Evolutionary conservation across 768 basidiomycete genomes (phyloP).

Genomic region (Mycena rosella): DNA sequence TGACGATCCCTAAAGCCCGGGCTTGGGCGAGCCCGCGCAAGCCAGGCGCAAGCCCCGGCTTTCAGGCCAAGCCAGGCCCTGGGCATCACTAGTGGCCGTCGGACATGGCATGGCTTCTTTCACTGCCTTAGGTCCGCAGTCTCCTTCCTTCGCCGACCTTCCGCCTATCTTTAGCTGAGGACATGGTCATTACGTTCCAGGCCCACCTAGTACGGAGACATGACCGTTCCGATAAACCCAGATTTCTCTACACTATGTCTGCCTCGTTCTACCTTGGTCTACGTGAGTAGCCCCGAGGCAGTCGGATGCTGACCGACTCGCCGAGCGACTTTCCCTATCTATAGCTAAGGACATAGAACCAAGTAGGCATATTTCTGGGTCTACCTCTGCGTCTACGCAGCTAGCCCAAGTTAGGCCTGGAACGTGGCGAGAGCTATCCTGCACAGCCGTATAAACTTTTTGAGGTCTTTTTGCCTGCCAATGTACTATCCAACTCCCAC

Average conservation of each 20-base stretch:
- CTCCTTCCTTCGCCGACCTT: slow-evolving; percentile 15
- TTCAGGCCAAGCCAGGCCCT: slow-evolving; percentile 7
- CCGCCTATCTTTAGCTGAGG: slow-evolving; percentile 17
- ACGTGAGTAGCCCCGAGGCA: slow-evolving; percentile 1
- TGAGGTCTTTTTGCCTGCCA: slow-evolving; percentile 3
- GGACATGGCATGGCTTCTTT: slow-evolving; percentile 5
- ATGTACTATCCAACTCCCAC: slow-evolving; percentile 20
- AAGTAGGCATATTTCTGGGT: slow-evolving; percentile 17
- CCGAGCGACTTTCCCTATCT: slow-evolving; percentile 14
- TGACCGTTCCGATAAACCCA: slow-evolving; percentile 16
- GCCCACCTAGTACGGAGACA: slow-evolving; percentile 14
- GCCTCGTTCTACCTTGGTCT: slow-evolving; percentile 17
- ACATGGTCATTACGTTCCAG: slow-evolving; percentile 16
- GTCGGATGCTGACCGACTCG: slow-evolving; percentile 5
- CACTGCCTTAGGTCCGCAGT: slow-evolving; percentile 13
- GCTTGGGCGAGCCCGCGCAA: neutral
- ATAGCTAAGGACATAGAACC: slow-evolving; percentile 16
- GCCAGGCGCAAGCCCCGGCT: neutral
- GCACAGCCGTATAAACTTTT: slow-evolving; percentile 13
- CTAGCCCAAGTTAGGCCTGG: slow-evolving; percentile 13
- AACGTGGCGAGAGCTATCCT: slow-evolving; percentile 14
- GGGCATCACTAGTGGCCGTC: slow-evolving; percentile 7
- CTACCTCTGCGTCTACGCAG: slow-evolving; percentile 13
- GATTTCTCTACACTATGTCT: slow-evolving; percentile 15
- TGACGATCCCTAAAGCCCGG: too few relatives aligned